Base-by-base conservation (phyloP, 169 alveolate species). In the Eimeria acervulina region DNA sequence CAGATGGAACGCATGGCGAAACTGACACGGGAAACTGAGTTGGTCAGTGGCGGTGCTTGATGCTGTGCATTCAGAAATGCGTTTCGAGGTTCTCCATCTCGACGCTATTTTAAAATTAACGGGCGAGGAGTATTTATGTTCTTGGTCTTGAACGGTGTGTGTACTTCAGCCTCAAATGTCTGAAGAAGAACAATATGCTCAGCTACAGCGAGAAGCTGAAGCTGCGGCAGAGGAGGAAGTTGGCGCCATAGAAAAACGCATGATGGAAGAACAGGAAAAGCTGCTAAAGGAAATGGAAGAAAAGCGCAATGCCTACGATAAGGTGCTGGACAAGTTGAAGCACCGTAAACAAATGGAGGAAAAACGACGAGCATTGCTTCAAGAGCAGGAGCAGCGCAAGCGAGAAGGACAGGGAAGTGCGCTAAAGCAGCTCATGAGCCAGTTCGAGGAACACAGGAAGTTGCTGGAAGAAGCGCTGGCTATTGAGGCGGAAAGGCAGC, bases 161-260 rank as follows among this genome's bases (percentile, higher is more conserved):
- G 40, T 19, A 19, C 8, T 72, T 36, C 94, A 61, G 94, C 94
- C 28, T 40, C 40, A 61, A 38, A 70, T 87, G 83, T 38, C 94
- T 10, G 94, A 87, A 23, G 83, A 61, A 87, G 94, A 87, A 21
- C 94, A 87, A 23, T 59, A 59, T 74, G 59, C 83, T 23, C 44
- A 63, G 63, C 74, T 87, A 19, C 47, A 87, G 6, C 70, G 63
- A 40, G 94, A 87, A 63, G 94, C 94, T 63, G 94, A 87, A 59
- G 94, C 83, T 59, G 94, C 78, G 0, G 83, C 81, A n/a, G 83
- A 59, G 12, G 94, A 87, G 42, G 94, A 87, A 63, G 83, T 87
- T 38, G 94, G 83, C 6, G 66, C 23, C 68, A n/a, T 87, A 59
- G 94, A 87, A 63, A 33, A 87, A 44, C 66, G 94, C 83, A 87